phyloP scores from a whole-genome alignment of 2,329 filamentous ascomycete species.

The Alternaria sp. region DNA sequence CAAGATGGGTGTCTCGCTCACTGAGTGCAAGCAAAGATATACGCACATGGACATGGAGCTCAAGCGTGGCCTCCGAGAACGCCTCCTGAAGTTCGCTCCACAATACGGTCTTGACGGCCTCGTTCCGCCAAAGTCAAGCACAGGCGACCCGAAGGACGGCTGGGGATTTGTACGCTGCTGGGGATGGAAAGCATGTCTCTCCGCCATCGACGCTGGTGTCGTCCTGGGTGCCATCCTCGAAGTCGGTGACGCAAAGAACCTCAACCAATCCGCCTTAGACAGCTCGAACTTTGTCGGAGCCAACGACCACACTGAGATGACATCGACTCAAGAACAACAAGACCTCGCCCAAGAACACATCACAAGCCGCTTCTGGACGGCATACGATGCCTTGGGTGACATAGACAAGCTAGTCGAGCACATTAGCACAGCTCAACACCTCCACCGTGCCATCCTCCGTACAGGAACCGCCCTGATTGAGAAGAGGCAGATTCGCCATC shows the following conservation, averaged over 20 bases:
- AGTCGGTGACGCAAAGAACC: constrained; percentile 72
- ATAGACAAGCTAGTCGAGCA: constrained; percentile 78
- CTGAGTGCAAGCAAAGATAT: constrained; percentile 94
- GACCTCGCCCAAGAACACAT: constrained; percentile 56
- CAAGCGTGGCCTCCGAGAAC: constrained; percentile 84
- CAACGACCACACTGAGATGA: constrained; percentile 39
- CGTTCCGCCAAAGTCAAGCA: constrained; percentile 73
- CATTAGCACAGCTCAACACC: constrained; percentile 83
- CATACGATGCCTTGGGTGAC: constrained; percentile 64
- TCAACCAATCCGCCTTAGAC: constrained; percentile 45
- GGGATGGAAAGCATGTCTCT: constrained; percentile 96
- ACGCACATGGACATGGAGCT: constrained; percentile 99
- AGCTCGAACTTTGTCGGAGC: constrained; percentile 40
- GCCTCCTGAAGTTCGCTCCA: constrained; percentile 89
- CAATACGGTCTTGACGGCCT: constrained; percentile 94
- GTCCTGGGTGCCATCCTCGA: constrained; percentile 92
- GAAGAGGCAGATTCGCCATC: constrained; percentile 91
- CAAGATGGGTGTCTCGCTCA: constrained; percentile 96
- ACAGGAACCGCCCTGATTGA: constrained; percentile 91
- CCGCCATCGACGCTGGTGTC: constrained; percentile 92
- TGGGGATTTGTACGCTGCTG: constrained; percentile 98
- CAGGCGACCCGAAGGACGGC: constrained; percentile 80
- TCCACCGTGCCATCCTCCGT: constrained; percentile 91
- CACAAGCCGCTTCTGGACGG: constrained; percentile 65
- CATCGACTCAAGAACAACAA: constrained; percentile 30